These are phyloP conservation scores for Cercospora brassicicola DNA, from an alignment of 2,329 filamentous ascomycete genomes.

Conservation along the genomic window DNA sequence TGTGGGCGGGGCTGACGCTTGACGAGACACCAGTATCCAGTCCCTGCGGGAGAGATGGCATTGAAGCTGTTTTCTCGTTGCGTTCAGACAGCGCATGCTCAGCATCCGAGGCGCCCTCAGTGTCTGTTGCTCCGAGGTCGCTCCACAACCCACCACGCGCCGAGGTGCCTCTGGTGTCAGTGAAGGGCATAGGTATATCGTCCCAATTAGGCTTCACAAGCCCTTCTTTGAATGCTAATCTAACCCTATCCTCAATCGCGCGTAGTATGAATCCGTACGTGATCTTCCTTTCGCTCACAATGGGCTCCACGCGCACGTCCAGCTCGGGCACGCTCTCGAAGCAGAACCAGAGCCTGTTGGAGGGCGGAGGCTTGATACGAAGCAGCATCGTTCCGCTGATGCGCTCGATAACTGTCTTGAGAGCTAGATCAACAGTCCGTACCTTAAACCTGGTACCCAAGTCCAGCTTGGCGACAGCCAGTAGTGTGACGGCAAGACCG, in stretches of 20 bases:
- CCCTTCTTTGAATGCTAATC: slow-evolving; percentile 90
- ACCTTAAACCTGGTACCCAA: slow-evolving; percentile 85
- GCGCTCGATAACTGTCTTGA: slow-evolving; percentile 81
- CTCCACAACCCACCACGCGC: slow-evolving; percentile 85
- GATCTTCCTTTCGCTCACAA: slow-evolving; percentile 92
- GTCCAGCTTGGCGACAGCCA: slow-evolving; percentile 89
- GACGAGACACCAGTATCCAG: slow-evolving; percentile 21
- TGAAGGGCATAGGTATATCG: slow-evolving; percentile 73
- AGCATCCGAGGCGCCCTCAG: not conserved
- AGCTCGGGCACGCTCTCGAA: slow-evolving; percentile 94
- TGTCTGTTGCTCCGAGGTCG: slow-evolving; percentile 41
- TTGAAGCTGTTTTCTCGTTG: slow-evolving; percentile 31
- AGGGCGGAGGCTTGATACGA: slow-evolving; percentile 90
- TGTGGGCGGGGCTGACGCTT: slow-evolving; percentile 23
- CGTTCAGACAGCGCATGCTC: slow-evolving; percentile 14
- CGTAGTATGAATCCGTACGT: slow-evolving; percentile 89
- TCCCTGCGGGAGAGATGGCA: slow-evolving; percentile 26
- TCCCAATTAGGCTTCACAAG: slow-evolving; percentile 94
- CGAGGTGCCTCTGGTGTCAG: slow-evolving; percentile 71
- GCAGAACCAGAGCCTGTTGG: slow-evolving; percentile 92
- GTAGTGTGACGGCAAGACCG: slow-evolving; percentile 84
- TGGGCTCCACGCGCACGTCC: slow-evolving; percentile 90
- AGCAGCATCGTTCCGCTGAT: slow-evolving; percentile 82
- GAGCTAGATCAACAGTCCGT: slow-evolving; percentile 81
- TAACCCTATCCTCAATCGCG: slow-evolving; percentile 91